phyloP scores from a whole-genome alignment of 441 rosid species.

The Pelargonium australe region DNA sequence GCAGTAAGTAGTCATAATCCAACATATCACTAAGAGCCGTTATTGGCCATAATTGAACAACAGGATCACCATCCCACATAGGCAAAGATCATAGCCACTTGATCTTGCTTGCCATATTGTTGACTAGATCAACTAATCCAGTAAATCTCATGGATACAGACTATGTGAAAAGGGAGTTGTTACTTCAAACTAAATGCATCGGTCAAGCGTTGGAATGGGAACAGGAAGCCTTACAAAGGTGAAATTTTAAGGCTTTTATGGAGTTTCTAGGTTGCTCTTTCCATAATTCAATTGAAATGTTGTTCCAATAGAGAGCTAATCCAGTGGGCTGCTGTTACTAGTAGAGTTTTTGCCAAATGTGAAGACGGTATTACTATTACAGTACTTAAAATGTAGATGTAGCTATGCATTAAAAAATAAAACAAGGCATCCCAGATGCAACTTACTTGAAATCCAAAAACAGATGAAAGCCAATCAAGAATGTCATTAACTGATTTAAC shows the following conservation, averaged over 20 bases:
- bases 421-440: constrained; percentile 9
- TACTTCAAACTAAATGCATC: too few relatives aligned
- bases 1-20: constrained; percentile 5
- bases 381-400: constrained; percentile 4
- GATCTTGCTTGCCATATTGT: not conserved
- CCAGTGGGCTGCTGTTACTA: too few relatives aligned
- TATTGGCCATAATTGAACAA: not conserved
- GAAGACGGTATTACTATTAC: not conserved
- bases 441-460: constrained; percentile 95
- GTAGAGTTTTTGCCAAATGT: not conserved
- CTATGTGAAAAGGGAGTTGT: too few relatives aligned
- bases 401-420: constrained; percentile 11
- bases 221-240: too few relatives aligned
- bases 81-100: constrained; percentile 4
- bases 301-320: too few relatives aligned
- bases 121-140: not conserved
- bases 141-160: too few relatives aligned
- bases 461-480: constrained; percentile 87
- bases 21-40: too few relatives aligned
- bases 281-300: too few relatives aligned
- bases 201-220: too few relatives aligned
- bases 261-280: too few relatives aligned
- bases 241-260: too few relatives aligned
- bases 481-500: constrained; percentile 49
- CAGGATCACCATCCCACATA: not conserved